Base-by-base conservation (phyloP, 2,329 filamentous ascomycete genomes). In the Aciculosporium take region DNA sequence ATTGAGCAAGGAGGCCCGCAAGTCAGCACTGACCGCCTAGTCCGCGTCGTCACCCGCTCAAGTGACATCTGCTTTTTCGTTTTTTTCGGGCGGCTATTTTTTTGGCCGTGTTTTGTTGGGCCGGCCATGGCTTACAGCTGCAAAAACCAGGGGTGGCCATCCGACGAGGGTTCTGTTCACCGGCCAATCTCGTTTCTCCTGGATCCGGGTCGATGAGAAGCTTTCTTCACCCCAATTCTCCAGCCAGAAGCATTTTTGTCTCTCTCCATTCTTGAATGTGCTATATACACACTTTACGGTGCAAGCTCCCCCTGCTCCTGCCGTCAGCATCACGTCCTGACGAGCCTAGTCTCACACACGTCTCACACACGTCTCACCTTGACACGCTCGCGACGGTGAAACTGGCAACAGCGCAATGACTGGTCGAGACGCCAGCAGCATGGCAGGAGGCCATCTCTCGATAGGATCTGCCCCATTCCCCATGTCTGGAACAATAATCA, bases 401-500 rank as follows among this genome's bases (percentile, higher is more conserved):
- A 24, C 41, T 9, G 32, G 40, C 23, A 20, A 35, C 18, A 43
- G 41, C 13, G 36, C 38, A 15, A 27, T 15, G 12, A 23, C 28
- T 25, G 20, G 21, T 7, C 17, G 33, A 33, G 32, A 43, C 9
- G 42, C 31, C 21, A 34, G 18, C 17, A 44, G 43, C 25, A 44
- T 32, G 15, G 43, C 27, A 8, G 31, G 37, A 34, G 33, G 37
- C 20, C 25, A n/a, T 39, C 41, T 30, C 29, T 42, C 39, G 36
- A 30, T 24, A 28, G 43, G 33, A 34, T 32, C 37, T 41, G 39
- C 24, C 39, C 39, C 30, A 31, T 43, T 41, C n/a, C 47, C 37
- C 41, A 48, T 30, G 39, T 45, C 27, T 46, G 46, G 23, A 41
- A 48, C 38, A 40, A 48, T 41, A 46, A 49, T 39, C 48, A 51